Percentiles rank a stretch among this genome's conserved stretches.
Evolutionary conservation across 2,329 filamentous ascomycete genomes (phyloP).

Genomic region (Cercospora sesami): DNA sequence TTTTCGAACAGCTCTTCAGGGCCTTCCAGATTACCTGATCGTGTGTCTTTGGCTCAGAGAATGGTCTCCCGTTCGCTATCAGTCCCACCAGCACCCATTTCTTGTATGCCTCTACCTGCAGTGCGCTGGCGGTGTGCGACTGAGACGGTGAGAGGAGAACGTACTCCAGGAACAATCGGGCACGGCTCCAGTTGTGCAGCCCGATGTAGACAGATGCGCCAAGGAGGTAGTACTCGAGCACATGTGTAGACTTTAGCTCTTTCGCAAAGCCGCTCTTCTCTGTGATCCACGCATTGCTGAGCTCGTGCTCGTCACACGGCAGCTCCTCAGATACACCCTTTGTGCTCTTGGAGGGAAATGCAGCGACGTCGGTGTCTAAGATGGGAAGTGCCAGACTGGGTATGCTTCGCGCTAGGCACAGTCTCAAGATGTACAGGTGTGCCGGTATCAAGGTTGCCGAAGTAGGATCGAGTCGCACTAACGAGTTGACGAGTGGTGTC

Average conservation of each 20-base stretch:
- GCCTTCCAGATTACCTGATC: constrained; percentile 55
- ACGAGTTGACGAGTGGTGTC: constrained; percentile 49
- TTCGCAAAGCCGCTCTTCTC: constrained; percentile 57
- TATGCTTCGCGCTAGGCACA: constrained; percentile 57
- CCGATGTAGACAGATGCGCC: constrained; percentile 52
- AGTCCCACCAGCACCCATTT: constrained; percentile 82
- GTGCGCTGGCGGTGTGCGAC: constrained; percentile 61
- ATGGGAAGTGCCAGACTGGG: constrained; percentile 60
- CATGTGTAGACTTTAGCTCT: constrained; percentile 52
- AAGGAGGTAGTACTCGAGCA: constrained; percentile 58
- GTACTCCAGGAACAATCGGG: constrained; percentile 50
- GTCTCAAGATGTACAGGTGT: constrained; percentile 59
- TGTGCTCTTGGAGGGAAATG: constrained; percentile 53
- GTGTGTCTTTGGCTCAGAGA: constrained; percentile 58
- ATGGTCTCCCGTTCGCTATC: constrained; percentile 65
- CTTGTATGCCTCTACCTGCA: constrained; percentile 88
- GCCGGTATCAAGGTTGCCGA: constrained; percentile 65
- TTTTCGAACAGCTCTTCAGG: constrained; percentile 61
- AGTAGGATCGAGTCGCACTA: constrained; percentile 66
- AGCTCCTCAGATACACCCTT: constrained; percentile 44
- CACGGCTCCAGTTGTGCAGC: constrained; percentile 44
- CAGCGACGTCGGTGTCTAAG: constrained; percentile 65
- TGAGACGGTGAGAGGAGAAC: constrained; percentile 67
- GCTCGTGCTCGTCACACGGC: constrained; percentile 44
- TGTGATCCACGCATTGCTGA: constrained; percentile 61